A percentile compares a stretch with the other conserved stretches of the same genome.
Conservation (phyloP, 2,329 filamentous ascomycete species). For the Geoglossum cookeanum region DNA sequence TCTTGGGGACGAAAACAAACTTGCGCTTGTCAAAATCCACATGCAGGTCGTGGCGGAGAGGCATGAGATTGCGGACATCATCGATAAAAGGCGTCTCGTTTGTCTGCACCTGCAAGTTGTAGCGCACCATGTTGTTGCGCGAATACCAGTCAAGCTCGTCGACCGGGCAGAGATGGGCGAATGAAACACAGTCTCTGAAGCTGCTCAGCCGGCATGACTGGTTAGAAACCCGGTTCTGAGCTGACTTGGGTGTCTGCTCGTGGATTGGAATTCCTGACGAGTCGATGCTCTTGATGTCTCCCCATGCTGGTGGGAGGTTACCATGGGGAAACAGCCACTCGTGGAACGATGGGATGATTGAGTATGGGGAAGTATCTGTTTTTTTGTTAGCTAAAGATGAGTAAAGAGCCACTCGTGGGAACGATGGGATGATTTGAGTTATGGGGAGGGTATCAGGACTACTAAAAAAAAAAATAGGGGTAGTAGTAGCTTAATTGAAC, state of each 20-base stretch:
- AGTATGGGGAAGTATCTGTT: not conserved
- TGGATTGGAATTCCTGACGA: too few relatives aligned
- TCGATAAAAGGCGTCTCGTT: not conserved
- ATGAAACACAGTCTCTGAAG: not conserved
- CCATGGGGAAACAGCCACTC: not conserved
- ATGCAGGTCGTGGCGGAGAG: conserved; percentile 11
- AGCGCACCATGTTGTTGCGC: not conserved
- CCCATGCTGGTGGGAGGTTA: not conserved
- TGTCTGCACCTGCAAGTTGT: not conserved
- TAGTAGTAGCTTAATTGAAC: too few relatives aligned
- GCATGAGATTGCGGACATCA: conserved; percentile 9
- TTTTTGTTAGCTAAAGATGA: too few relatives aligned
- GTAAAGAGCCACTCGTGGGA: too few relatives aligned
- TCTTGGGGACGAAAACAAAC: conserved; percentile 12
- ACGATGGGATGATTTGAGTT: too few relatives aligned
- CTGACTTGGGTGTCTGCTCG: not conserved
- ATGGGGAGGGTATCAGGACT: too few relatives aligned
- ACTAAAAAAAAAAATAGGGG: too few relatives aligned
- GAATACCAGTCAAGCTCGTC: not conserved
- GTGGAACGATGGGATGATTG: not conserved
- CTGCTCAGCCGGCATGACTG: not conserved
- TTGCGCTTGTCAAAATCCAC: conserved; percentile 9
- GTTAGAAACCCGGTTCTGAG: not conserved
- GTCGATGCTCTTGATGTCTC: not conserved
- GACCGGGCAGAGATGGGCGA: not conserved